Evolutionary conservation across 352 stramenopile species (phyloP).

Genomic region (Plasmopara halstedii): DNA sequence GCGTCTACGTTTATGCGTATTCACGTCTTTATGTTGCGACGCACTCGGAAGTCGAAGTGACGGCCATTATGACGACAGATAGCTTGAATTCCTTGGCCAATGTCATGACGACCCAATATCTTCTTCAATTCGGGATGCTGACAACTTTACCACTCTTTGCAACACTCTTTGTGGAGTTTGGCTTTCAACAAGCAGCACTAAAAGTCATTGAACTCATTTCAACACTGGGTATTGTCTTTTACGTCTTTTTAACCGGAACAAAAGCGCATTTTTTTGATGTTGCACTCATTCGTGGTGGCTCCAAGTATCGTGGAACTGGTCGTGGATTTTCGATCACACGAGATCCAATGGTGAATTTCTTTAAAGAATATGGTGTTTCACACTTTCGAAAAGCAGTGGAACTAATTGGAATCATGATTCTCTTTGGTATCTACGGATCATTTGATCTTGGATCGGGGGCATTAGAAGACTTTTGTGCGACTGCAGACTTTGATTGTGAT

Average conservation of each 20-base stretch:
- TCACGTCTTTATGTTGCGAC: conserved; percentile 75
- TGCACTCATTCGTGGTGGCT: conserved; percentile 71
- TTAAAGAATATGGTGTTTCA: conserved; percentile 82
- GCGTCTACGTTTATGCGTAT: conserved; percentile 83
- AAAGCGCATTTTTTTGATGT: conserved; percentile 86
- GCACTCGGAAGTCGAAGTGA: conserved; percentile 51
- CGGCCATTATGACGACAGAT: conserved; percentile 51
- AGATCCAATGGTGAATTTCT: conserved; percentile 83
- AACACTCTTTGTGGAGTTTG: conserved; percentile 75
- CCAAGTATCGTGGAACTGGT: conserved; percentile 80
- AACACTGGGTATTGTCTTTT: conserved; percentile 80
- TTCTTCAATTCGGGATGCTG: conserved; percentile 82
- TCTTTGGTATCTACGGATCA: conserved; percentile 71
- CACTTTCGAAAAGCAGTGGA: conserved; percentile 86
- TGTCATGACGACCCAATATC: conserved; percentile 83
- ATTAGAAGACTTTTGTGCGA: conserved; percentile 37
- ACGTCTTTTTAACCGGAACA: conserved; percentile 81
- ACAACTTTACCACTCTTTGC: conserved; percentile 74
- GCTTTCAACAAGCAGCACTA: conserved; percentile 58
- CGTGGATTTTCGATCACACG: conserved; percentile 83
- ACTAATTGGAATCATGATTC: conserved; percentile 77
- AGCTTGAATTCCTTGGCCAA: conserved; percentile 56
- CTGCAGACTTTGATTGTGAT: conserved; percentile 43
- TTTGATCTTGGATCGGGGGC: conserved; percentile 61
- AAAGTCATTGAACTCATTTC: conserved; percentile 74